Conservation (phyloP, 495 filamentous ascomycete genomes). For the Aspergillus heteromorphus region DNA sequence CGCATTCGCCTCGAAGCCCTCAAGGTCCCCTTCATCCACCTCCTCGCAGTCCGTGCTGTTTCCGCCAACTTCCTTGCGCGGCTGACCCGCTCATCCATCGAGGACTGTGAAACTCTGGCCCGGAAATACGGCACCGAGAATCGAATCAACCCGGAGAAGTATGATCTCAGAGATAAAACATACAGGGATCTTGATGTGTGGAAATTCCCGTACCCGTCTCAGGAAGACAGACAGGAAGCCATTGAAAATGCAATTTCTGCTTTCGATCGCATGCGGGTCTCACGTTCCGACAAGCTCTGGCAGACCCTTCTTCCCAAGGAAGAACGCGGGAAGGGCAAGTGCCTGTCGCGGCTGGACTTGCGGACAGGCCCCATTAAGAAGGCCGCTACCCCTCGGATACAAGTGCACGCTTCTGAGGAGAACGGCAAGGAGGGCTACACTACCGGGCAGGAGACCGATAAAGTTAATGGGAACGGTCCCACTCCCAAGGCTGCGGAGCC, state of each 20-base stretch:
- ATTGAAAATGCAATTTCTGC: conserved; percentile 80
- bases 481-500: conserved; percentile 44
- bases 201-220: conserved; percentile 62
- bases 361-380: conserved; percentile 51
- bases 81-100: conserved; percentile 49
- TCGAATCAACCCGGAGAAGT: conserved; percentile 57
- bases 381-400: conserved; percentile 48
- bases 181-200: conserved; percentile 84
- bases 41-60: conserved; percentile 59
- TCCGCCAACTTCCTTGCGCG: conserved; percentile 52
- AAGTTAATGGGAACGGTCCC: conserved; percentile 34
- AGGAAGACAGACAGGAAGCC: conserved; percentile 66
- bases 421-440: conserved; percentile 31
- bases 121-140: conserved; percentile 54
- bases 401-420: conserved; percentile 52
- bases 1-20: conserved; percentile 48
- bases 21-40: conserved; percentile 61
- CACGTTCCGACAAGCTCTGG: conserved; percentile 68
- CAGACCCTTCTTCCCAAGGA: conserved; percentile 67
- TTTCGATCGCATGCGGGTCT: conserved; percentile 75
- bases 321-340: conserved; percentile 75
- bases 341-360: conserved; percentile 69
- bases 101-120: conserved; percentile 52
- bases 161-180: conserved; percentile 59
- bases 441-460: conserved; percentile 52